Evolutionary conservation across 805 yeast genomes (phyloP), one percentile per base, ranked within the genome.

Genomic region (Myxozyma udenii): DNA sequence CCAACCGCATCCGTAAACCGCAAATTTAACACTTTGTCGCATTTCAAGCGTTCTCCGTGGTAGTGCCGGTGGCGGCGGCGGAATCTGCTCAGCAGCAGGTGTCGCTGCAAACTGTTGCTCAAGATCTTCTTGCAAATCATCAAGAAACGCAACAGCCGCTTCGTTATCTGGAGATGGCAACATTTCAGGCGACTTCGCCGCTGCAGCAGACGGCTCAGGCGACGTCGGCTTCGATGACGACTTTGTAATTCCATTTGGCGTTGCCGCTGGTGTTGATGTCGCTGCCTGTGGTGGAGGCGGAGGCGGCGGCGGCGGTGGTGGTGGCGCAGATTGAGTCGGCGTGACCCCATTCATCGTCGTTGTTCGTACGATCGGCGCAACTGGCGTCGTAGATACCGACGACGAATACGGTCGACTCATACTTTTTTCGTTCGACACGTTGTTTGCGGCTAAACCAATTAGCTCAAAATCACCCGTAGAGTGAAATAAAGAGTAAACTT

Each of bases 1-100:
- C 47, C 47, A 44, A 11, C 24, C 41, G 24, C 47, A 44, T 12
- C n/a, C 9, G 32, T 24, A 44, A 2, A 33, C 41, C 5, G 41
- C 30, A 28, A 43, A 43, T 40, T 40, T 24, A 14, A 18, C 12
- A 9, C 12, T 40, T 3, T 19, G 18, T 3, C 43, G 24, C 30
- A 12, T 40, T 18, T 14, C 12, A 11, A 11, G 24, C 3, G 30
- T 23, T 9, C n/a, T 16, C 40, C 22, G 40, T 9, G 40, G n/a
- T n/a, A n/a, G n/a, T n/a, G n/a, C n/a, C n/a, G n/a, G n/a, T n/a
- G n/a, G n/a, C n/a, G n/a, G n/a, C n/a, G n/a, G n/a, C n/a, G n/a
- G n/a, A n/a, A n/a, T n/a, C n/a, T n/a, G n/a, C n/a, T n/a, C n/a
- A n/a, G n/a, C n/a, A n/a, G n/a, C n/a, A n/a, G n/a, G n/a, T n/a